Evolutionary conservation across 2,329 filamentous ascomycete genomes (phyloP), one percentile per base, ranked within the genome.

Genomic region (Cryphonectria parasitica): DNA sequence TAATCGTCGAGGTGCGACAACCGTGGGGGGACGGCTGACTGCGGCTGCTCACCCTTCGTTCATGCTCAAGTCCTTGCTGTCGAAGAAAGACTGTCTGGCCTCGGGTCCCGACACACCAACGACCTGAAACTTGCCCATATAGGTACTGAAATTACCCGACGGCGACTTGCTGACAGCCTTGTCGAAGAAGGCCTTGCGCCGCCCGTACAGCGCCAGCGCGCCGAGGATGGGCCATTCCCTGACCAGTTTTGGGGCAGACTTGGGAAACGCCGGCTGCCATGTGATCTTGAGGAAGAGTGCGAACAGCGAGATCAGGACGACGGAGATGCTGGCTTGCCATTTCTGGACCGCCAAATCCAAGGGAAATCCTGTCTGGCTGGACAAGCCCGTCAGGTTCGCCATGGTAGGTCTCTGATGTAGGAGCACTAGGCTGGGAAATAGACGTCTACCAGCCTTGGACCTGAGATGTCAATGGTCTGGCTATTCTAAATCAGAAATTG

Each of bases 81-180:
- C 84, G 65, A 85, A 84, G 74, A 84, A 86, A 2, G 81, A 45
- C 73, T 82, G 82, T 17, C 85, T 80, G 5, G 77, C 80, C 54
- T 83, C 79, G 4, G 77, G 73, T 4, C 85, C 84, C 10, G 79
- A 80, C 22, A 87, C 52, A 0, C 78, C 83, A 5, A 88, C 75
- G 25, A 87, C 76, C 1, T 78, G 80, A 71, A 83, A 80, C 61
- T 81, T 79, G 5, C 86, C 86, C 3, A 83, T 78, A 71, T 83
- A 83, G 75, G 86, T 87, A 72, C 82, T 83, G 74, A 87, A 87
- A 67, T 83, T 84, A 8, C 84, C 84, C 0, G 80, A 82, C 17
- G 76, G 71, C 0, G 81, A 79, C 15, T 75, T 73, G 5, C 73
- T 73, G 22, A 76, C 67, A 1, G 77, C 78, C 6, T 79, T 69